Base-by-base conservation (phyloP, 345 rosid species). In the Brassica rapa region DNA sequence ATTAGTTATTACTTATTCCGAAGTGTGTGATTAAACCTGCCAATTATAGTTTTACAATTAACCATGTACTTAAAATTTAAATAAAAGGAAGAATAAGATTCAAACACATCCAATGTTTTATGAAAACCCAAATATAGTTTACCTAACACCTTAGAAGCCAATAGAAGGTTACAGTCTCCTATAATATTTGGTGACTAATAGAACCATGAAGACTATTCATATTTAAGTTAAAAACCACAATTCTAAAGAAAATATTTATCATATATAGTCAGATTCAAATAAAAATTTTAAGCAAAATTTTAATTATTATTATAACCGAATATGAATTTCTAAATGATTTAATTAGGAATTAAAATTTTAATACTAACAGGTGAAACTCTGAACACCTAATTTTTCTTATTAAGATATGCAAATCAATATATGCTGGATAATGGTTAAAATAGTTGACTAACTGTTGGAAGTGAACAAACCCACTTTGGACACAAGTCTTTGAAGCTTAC, bases 401-500 rank as follows among this genome's bases (percentile, higher is more conserved):
- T 6, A 43, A 19, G 21, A n/a, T n/a, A 32, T 63, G 46, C 46
- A 39, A 39, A 32, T 62, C 15, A 32, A 35, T 5, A 71, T 32
- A 55, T 27, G 19, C 19, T 25, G 68, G 63, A 43, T 66, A 61
- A 53, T 74, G 33, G 71, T 80, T 49, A 74, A 73, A 73, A 73
- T 43, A 61, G 78, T 79, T 79, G 82, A 79, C 82, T 35, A 68
- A 79, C 25, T 68, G 74, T 73, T 15, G 14, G n/a, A 68, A 55
- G 9, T 68, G 60, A 80, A 70, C 79, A 74, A 70, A 80, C 56
- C 79, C 79, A 74, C 76, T 69, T 74, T 80, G 79, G 75, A 68
- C 82, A 68, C 61, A 80, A 79, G 82, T 80, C 79, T 69, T 74
- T 55, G 65, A 74, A 70, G 53, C 79, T 80, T 78, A 66, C 72